Conservation (phyloP, 441 rosid species). For the Geranium incanum region DNA sequence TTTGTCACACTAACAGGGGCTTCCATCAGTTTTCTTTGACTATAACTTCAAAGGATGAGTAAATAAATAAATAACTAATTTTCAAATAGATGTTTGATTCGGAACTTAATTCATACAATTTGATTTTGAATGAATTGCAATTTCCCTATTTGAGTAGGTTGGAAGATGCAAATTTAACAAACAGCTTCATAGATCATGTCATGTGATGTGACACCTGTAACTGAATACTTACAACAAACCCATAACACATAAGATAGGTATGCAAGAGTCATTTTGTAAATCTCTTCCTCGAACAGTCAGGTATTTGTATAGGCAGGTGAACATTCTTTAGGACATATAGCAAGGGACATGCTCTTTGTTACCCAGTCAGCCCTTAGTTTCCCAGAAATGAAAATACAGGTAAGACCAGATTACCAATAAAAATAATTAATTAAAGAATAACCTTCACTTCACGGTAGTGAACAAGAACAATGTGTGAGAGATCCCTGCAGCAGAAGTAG, state of each 20-base stretch:
- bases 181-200: background rate
- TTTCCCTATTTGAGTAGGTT: background rate
- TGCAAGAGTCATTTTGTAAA: background rate
- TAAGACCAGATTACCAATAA: background rate
- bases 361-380: background rate
- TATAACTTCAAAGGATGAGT: background rate
- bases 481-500: constrained; percentile 53
- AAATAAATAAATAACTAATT: background rate
- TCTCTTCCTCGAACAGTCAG: background rate
- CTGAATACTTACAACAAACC: background rate
- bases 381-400: background rate
- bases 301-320: background rate
- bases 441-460: constrained; percentile 91
- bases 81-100: constrained; percentile 1
- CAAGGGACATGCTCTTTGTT: background rate
- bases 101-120: background rate
- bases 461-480: constrained; percentile 72
- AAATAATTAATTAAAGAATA: constrained; percentile 9
- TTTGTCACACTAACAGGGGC: background rate
- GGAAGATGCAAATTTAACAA: background rate
- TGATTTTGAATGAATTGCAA: background rate
- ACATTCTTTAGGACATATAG: background rate
- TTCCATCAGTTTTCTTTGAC: constrained; percentile 3
- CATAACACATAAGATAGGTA: constrained; percentile 2
- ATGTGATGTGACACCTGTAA: background rate